Evolutionary conservation across 352 stramenopile genomes (phyloP), one percentile per base, ranked within the genome.

Genomic region (Globisporangium canariense): DNA sequence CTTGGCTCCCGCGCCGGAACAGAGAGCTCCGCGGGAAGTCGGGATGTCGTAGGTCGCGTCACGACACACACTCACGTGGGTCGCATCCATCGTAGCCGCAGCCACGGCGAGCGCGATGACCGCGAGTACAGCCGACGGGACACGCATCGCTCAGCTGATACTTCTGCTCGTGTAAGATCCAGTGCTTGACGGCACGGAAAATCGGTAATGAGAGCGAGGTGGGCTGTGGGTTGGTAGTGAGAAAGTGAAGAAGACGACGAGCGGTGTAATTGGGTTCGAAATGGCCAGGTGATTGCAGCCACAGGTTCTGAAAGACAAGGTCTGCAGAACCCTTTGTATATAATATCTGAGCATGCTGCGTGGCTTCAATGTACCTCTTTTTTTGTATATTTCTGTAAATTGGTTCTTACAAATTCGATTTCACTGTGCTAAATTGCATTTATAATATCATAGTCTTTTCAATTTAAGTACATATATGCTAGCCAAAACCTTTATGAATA

Each of bases 41-140:
- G 73, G 36, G 57, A 92, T 62, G 18, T 70, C 68, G 58, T 87
- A 91, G 28, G 77, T 88, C 46, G 78, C 82, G 54, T 91, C 82
- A 13, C 67, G 65, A 20, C 74, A 88, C 10, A 89, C 74, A 46
- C 77, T 89, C 58, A 90, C 68, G 16, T 65, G 38, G 40, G 38
- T 56, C 14, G 71, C 71, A 11, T 67, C 41, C 1, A 64, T 55
- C 61, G 53, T 1, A 68, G 69, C 46, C 66, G 77, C 10, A 20
- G 41, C 1, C 10, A 40, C 40, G 16, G 40, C 57, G 7, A 63
- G 56, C 58, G 51, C 11, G 53, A 41, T 28, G 67, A 28, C 16
- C 34, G 60, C 13, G 32, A 63, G 45, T n/a, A 28, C 25, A 28
- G 45, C 45, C 57, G 51, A 58, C 36, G 51, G 51, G 10, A 32